phyloP scores from a whole-genome alignment of 169 alveolate genomes.

The Blepharisma undulans region DNA sequence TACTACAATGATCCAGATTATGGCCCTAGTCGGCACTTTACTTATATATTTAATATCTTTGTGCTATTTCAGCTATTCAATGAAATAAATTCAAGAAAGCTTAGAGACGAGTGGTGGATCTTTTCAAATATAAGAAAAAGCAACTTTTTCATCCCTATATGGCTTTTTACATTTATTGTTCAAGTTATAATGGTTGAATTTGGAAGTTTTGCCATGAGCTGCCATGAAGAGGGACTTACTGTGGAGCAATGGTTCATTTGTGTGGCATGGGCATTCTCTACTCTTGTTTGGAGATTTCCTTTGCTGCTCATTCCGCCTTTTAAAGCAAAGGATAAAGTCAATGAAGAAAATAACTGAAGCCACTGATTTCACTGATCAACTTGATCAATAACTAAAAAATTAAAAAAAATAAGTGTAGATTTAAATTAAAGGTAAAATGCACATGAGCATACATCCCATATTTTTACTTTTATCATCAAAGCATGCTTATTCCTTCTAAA shows the following conservation, averaged over 20 bases:
- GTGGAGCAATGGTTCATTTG: slow-evolving; percentile 56
- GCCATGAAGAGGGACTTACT: slow-evolving; percentile 50
- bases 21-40: slow-evolving; percentile 86
- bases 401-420: background rate
- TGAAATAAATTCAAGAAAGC: slow-evolving; percentile 87
- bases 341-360: background rate
- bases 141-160: slow-evolving; percentile 55
- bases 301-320: slow-evolving; percentile 41
- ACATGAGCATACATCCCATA: too few relatives aligned
- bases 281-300: slow-evolving; percentile 35
- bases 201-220: slow-evolving; percentile 63
- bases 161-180: slow-evolving; percentile 48
- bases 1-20: slow-evolving; percentile 38
- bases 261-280: slow-evolving; percentile 39
- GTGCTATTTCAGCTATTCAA: slow-evolving; percentile 88
- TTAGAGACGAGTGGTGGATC: slow-evolving; percentile 84
- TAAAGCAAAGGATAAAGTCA: background rate
- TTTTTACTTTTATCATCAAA: too few relatives aligned
- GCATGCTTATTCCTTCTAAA: too few relatives aligned
- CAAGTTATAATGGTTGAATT: slow-evolving; percentile 69
- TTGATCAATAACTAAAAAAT: background rate
- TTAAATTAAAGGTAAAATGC: too few relatives aligned
- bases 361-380: background rate
- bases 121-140: slow-evolving; percentile 76
- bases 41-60: slow-evolving; percentile 88